Evolutionary conservation across 345 rosid genomes (phyloP).

Genomic region (Citropsis articulata): DNA sequence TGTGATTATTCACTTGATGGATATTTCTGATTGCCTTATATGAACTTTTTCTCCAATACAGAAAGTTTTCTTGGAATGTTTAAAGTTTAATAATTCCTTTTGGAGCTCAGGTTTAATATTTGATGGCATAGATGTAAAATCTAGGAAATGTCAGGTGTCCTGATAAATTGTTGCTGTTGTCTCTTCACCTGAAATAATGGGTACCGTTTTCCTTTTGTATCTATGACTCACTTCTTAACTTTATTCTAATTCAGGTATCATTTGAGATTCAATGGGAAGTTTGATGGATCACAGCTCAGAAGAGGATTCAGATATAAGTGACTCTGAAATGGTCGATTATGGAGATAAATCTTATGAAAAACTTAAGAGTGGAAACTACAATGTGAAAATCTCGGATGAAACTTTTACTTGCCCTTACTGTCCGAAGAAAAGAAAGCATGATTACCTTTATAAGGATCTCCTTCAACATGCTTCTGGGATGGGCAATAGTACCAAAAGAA

Average conservation of each 20-base stretch:
- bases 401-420: constrained; percentile 77
- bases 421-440: constrained; percentile 62
- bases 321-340: constrained; percentile 47
- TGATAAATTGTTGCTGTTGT: not conserved
- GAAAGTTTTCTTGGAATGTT: not conserved
- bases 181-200: not conserved
- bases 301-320: constrained; percentile 43
- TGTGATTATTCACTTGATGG: not conserved
- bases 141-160: not conserved
- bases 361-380: constrained; percentile 66
- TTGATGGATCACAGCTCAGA: constrained; percentile 26
- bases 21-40: not conserved
- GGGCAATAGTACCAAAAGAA: constrained; percentile 75
- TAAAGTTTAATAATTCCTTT: not conserved
- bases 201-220: not conserved
- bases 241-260: not conserved
- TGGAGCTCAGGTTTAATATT: not conserved
- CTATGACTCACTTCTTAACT: not conserved
- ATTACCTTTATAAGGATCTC: constrained; percentile 62
- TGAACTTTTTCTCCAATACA: too few relatives aligned
- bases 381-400: constrained; percentile 50
- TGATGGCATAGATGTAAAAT: not conserved
- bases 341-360: constrained; percentile 55
- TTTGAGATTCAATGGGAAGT: constrained; percentile 5
- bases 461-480: constrained; percentile 98